A percentile compares a stretch with the other conserved stretches of the same genome.
Conservation (phyloP, 2,329 filamentous ascomycete genomes). For the Penicillium sp. region DNA sequence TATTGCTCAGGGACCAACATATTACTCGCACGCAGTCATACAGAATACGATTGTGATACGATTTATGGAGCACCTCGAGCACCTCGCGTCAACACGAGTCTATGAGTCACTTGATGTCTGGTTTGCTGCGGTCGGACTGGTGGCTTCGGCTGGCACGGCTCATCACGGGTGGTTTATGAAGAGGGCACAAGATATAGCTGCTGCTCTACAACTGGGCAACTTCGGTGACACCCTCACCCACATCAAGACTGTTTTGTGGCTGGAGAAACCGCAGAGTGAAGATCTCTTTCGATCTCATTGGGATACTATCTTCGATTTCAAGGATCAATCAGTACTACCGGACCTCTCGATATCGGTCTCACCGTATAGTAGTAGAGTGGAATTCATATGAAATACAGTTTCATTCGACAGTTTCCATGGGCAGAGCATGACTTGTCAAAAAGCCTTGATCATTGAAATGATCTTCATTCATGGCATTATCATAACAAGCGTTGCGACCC, state of each 20-base stretch:
- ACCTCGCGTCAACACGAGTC: constrained; percentile 5
- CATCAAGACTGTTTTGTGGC: constrained; percentile 18
- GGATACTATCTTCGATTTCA: constrained; percentile 10
- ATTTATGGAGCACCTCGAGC: constrained; percentile 28
- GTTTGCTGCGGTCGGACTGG: constrained; percentile 39
- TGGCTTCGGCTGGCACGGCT: constrained; percentile 18
- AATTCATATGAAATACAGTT: neutral
- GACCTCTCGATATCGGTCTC: neutral
- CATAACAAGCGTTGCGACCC: neutral
- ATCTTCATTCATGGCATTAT: neutral
- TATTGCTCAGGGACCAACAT: constrained; percentile 47
- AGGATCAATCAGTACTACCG: neutral
- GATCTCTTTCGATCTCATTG: constrained; percentile 15
- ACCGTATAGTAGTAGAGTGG: neutral
- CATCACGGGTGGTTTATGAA: constrained; percentile 16
- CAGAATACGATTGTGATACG: constrained; percentile 28
- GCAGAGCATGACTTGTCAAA: neutral
- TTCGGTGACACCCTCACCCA: constrained; percentile 9
- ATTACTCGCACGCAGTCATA: constrained; percentile 46
- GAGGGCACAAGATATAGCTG: constrained; percentile 6
- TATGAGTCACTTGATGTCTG: constrained; percentile 34
- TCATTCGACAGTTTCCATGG: neutral
- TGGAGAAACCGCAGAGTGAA: constrained; percentile 13
- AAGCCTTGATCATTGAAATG: neutral
- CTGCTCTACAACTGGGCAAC: constrained; percentile 7